phyloP scores from a whole-genome alignment of 2,329 filamentous ascomycete species.

The Fusarium begoniae region DNA sequence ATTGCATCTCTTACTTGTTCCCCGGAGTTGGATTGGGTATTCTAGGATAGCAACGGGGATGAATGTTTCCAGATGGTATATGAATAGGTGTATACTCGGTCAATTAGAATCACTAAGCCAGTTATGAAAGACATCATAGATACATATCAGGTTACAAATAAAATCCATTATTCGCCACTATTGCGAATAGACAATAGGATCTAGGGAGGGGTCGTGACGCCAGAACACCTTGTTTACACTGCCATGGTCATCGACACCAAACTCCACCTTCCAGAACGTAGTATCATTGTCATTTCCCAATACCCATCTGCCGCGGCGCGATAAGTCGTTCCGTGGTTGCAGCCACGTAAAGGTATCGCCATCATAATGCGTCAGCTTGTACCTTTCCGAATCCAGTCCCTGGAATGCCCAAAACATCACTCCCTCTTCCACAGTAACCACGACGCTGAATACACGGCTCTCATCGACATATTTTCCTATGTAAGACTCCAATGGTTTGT shows the following conservation, averaged over 20 bases:
- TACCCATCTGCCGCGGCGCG: neutral
- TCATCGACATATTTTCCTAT: neutral
- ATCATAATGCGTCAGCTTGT: neutral
- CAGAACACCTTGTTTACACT: neutral
- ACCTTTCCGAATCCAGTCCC: neutral
- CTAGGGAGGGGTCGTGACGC: neutral
- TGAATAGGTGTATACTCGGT: too few species aligned
- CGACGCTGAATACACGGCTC: neutral
- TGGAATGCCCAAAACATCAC: neutral
- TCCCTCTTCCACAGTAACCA: neutral
- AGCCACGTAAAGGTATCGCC: neutral
- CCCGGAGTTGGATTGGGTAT: too few species aligned
- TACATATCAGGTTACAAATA: rapidly evolving
- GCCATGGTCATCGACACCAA: neutral
- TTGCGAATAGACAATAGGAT: neutral
- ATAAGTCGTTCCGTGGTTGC: neutral
- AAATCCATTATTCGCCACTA: neutral
- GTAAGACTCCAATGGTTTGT: neutral
- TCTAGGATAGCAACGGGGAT: too few species aligned
- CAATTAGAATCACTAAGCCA: rapidly evolving
- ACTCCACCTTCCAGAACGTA: neutral
- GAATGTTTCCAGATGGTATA: too few species aligned
- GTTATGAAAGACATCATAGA: too few species aligned
- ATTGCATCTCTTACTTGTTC: too few species aligned
- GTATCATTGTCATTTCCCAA: neutral